Percentiles rank a stretch among this genome's conserved stretches.
These are phyloP conservation scores for Ploettnerulaceae sp. DNA, from an alignment of 2,329 filamentous ascomycete species.

Conservation along the genomic window DNA sequence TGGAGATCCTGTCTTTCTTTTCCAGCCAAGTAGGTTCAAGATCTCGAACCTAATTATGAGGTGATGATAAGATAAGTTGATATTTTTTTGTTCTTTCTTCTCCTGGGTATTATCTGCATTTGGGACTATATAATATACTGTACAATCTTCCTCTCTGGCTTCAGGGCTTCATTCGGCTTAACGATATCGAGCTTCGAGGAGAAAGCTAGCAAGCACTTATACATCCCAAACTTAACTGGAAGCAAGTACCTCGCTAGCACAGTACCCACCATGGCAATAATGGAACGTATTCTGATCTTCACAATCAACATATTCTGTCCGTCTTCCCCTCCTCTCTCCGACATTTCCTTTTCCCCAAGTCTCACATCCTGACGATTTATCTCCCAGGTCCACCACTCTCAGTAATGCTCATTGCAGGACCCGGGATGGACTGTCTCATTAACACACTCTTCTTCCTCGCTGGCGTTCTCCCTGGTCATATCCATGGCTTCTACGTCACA, in stretches of 20 bases:
- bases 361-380: too few relatives aligned
- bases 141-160: background rate
- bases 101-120: background rate
- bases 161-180: too few relatives aligned
- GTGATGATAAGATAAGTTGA: constrained; percentile 12
- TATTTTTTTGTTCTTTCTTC: background rate
- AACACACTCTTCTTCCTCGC: constrained; percentile 26
- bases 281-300: constrained; percentile 19
- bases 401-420: constrained; percentile 25
- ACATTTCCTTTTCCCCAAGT: background rate
- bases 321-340: background rate
- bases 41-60: background rate
- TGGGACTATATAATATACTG: background rate
- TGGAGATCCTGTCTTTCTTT: background rate
- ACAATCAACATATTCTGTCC: constrained; percentile 27
- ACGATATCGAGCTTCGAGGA: too few relatives aligned
- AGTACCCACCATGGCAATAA: constrained; percentile 6
- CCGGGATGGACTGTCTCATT: constrained; percentile 23
- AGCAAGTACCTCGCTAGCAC: background rate
- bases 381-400: constrained; percentile 23
- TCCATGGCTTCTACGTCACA: constrained; percentile 41
- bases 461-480: constrained; percentile 29
- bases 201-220: too few relatives aligned
- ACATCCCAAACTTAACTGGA: background rate
- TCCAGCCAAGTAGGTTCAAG: background rate